Percentiles rank a stretch among this genome's conserved stretches.
These are phyloP conservation scores for Penicillium corylophilum DNA, from an alignment of 2,329 filamentous ascomycete species.

Conservation along the genomic window DNA sequence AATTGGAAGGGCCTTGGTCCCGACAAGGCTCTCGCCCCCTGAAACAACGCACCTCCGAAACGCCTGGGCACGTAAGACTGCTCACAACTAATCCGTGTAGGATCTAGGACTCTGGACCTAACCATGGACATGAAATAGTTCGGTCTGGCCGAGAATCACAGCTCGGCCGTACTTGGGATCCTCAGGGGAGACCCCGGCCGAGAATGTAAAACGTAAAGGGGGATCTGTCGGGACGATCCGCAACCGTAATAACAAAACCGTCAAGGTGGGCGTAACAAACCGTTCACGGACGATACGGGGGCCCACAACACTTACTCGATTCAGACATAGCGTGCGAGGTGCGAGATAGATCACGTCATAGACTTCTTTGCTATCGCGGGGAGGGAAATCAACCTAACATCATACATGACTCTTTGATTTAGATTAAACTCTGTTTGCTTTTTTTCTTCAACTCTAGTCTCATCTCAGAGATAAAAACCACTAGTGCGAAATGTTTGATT, in stretches of 20 bases:
- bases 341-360: slow-evolving; percentile 10
- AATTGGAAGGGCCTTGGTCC: background rate
- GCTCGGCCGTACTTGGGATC: background rate
- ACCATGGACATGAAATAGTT: too few relatives aligned
- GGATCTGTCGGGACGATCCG: slow-evolving; percentile 15
- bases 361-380: slow-evolving; percentile 5
- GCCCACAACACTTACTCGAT: slow-evolving; percentile 1
- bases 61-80: too few relatives aligned
- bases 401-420: background rate
- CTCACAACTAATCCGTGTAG: too few relatives aligned
- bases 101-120: background rate
- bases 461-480: background rate
- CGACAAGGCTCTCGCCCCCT: background rate
- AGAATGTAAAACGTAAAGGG: background rate
- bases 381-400: background rate
- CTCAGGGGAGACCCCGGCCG: background rate
- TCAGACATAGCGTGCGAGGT: slow-evolving; percentile 2
- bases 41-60: background rate
- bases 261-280: background rate
- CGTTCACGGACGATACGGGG: background rate
- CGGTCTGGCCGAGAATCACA: too few relatives aligned
- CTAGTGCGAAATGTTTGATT: background rate
- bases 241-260: background rate
- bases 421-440: background rate
- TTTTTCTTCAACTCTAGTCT: background rate